These are phyloP conservation scores for Juncus effusus DNA, from an alignment of 176 grass and related monocot genomes.

Conservation along the genomic window DNA sequence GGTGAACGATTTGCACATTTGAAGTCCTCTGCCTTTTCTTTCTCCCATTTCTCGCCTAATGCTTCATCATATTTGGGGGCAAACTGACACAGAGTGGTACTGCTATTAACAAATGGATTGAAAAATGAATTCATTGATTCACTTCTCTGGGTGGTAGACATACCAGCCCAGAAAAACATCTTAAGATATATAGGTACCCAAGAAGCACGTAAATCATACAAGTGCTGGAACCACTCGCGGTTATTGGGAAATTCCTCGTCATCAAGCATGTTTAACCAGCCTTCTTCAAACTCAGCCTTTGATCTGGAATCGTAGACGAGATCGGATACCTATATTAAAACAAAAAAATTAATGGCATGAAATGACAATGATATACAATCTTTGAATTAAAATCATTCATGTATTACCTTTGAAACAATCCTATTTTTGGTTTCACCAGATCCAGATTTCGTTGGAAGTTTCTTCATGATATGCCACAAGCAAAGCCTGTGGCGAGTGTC, in stretches of 20 bases:
- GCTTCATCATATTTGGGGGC: slow-evolving; percentile 68
- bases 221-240: slow-evolving; percentile 46
- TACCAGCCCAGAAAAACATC: slow-evolving; percentile 88
- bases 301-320: too few relatives aligned
- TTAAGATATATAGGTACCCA: slow-evolving; percentile 85
- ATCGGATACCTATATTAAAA: too few relatives aligned
- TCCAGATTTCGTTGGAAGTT: slow-evolving; percentile 50
- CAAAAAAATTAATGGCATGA: too few relatives aligned
- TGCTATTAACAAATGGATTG: slow-evolving; percentile 73
- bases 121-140: slow-evolving; percentile 76
- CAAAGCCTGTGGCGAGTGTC: slow-evolving; percentile 71
- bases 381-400: too few relatives aligned
- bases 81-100: slow-evolving; percentile 85
- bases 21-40: slow-evolving; percentile 89
- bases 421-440: slow-evolving; percentile 1
- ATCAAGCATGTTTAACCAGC: too few relatives aligned
- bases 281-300: too few relatives aligned
- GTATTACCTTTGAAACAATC: too few relatives aligned
- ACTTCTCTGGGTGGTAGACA: slow-evolving; percentile 66
- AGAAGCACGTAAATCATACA: slow-evolving; percentile 61
- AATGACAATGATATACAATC: too few relatives aligned
- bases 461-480: slow-evolving; percentile 90
- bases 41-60: slow-evolving; percentile 72
- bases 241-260: too few relatives aligned
- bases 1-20: slow-evolving; percentile 81